Evolutionary conservation across 768 basidiomycete genomes (phyloP).

Genomic region (Austroboletus festivus): DNA sequence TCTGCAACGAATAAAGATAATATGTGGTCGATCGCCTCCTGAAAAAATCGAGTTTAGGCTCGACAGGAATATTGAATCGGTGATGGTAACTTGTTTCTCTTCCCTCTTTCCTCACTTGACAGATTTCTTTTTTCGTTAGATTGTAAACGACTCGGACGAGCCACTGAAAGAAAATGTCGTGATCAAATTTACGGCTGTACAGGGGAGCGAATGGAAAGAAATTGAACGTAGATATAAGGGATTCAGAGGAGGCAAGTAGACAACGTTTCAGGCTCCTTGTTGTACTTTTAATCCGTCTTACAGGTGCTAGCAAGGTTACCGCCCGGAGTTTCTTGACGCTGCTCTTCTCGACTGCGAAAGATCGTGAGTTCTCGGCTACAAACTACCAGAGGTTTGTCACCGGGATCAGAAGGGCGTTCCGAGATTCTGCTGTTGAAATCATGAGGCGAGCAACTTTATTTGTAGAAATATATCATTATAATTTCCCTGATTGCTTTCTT

Average conservation of each 20-base stretch:
- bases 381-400: constrained; percentile 21
- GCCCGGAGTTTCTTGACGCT: constrained; percentile 12
- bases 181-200: constrained; percentile 16
- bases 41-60: constrained; percentile 15
- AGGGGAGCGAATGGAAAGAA: constrained; percentile 5
- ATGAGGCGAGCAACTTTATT: constrained; percentile 14
- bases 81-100: constrained; percentile 12
- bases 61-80: constrained; percentile 10
- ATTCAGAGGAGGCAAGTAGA: constrained; percentile 27
- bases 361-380: constrained; percentile 17
- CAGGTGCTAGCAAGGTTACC: constrained; percentile 10
- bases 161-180: constrained; percentile 18
- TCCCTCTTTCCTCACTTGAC: neutral
- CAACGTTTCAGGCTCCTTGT: neutral
- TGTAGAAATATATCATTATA: neutral
- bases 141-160: constrained; percentile 17
- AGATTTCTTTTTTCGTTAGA: constrained; percentile 15
- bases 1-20: constrained; percentile 9
- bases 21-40: constrained; percentile 7
- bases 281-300: neutral
- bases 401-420: constrained; percentile 7
- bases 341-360: constrained; percentile 19
- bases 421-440: neutral
- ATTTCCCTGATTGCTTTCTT: too few relatives aligned
- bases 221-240: constrained; percentile 12